phyloP scores from a whole-genome alignment of 2,329 filamentous ascomycete species.

The Xylariaceae sp. region DNA sequence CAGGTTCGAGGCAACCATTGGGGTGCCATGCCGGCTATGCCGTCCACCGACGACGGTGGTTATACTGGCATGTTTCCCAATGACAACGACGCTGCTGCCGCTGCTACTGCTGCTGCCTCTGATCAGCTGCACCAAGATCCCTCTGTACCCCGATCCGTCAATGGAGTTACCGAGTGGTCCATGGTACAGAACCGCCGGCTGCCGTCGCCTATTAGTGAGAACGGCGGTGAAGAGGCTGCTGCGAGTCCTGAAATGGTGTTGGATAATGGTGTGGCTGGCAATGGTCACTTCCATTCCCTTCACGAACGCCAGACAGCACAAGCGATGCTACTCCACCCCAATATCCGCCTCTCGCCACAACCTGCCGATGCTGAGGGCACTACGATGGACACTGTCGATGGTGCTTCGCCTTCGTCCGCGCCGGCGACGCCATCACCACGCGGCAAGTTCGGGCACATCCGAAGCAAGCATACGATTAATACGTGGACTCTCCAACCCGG shows the following conservation, averaged over 20 bases:
- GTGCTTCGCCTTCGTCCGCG: constrained; percentile 30
- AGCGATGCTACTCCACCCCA: constrained; percentile 34
- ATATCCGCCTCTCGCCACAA: constrained; percentile 32
- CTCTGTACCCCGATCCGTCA: constrained; percentile 46
- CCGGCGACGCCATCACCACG: constrained; percentile 43
- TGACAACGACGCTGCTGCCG: constrained; percentile 10
- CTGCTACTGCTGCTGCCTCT: constrained; percentile 5
- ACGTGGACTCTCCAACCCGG: constrained; percentile 57
- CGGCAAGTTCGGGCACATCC: constrained; percentile 50
- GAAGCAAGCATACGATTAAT: constrained; percentile 56
- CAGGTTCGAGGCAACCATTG: constrained; percentile 51
- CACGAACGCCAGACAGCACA: constrained; percentile 33
- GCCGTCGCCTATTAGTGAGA: constrained; percentile 57
- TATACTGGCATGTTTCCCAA: constrained; percentile 27
- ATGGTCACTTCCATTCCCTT: constrained; percentile 31
- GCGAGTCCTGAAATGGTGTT: constrained; percentile 38
- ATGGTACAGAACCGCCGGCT: constrained; percentile 49
- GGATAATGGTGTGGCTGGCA: constrained; percentile 23
- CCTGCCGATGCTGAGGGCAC: constrained; percentile 25
- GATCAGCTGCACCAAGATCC: constrained; percentile 37
- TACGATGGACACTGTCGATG: constrained; percentile 33
- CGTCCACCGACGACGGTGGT: constrained; percentile 27
- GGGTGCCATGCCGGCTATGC: constrained; percentile 34
- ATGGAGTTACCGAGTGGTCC: constrained; percentile 44
- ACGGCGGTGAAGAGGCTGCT: constrained; percentile 41